Conservation (phyloP, 2,329 filamentous ascomycete genomes). For the Rhynchosporium agropyri region DNA sequence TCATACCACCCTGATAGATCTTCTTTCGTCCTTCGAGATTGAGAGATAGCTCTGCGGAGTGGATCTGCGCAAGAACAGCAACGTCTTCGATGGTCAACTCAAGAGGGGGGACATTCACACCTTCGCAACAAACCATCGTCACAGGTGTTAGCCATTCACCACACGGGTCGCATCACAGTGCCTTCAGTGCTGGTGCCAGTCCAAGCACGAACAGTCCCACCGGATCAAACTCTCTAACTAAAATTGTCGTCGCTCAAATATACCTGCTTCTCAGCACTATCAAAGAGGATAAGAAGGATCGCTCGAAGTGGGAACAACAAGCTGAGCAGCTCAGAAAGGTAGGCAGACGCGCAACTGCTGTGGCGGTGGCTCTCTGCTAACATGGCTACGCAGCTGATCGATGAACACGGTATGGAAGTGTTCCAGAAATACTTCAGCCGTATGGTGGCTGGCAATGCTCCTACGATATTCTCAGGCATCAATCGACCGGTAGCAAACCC, state of each 20-base stretch:
- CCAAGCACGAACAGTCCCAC: constrained; percentile 46
- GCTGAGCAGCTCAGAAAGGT: constrained; percentile 92
- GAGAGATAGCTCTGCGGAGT: constrained; percentile 43
- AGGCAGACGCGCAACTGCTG: constrained; percentile 40
- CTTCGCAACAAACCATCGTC: constrained; percentile 44
- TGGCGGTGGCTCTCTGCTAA: constrained; percentile 17
- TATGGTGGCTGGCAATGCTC: constrained; percentile 86
- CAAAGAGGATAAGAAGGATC: constrained; percentile 84
- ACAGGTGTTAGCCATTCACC: constrained; percentile 44
- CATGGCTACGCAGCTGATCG: constrained; percentile 67
- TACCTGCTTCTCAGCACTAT: constrained; percentile 92
- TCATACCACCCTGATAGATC: constrained; percentile 40
- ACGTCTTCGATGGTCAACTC: constrained; percentile 45
- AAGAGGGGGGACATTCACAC: constrained; percentile 44
- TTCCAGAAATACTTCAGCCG: constrained; percentile 95
- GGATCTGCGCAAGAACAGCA: constrained; percentile 41
- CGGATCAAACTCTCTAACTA: constrained; percentile 69
- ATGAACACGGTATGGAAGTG: constrained; percentile 99
- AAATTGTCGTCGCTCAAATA: constrained; percentile 93
- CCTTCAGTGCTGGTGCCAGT: constrained; percentile 43
- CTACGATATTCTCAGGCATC: constrained; percentile 83
- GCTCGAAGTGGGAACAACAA: constrained; percentile 89
- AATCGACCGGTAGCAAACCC: constrained; percentile 73
- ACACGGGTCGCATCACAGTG: constrained; percentile 51
- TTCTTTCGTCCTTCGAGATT: constrained; percentile 41